Evolutionary conservation across 2,329 filamentous ascomycete species (phyloP).

Genomic region (Clarireedia hainanense): DNA sequence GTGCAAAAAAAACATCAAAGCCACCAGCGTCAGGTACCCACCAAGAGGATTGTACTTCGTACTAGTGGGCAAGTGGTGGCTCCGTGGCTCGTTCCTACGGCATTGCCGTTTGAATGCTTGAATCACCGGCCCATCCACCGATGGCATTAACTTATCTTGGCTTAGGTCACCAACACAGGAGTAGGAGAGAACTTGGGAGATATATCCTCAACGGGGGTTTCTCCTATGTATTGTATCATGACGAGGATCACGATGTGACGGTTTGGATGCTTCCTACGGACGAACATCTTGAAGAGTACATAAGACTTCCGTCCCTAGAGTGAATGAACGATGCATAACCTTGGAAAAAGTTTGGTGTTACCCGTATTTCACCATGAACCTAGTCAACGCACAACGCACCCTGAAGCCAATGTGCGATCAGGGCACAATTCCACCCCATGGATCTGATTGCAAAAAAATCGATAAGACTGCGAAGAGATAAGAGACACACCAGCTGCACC

Average conservation of each 20-base stretch:
- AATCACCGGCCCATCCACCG: background rate
- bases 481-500: background rate
- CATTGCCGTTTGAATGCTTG: slow-evolving; percentile 3
- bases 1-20: slow-evolving; percentile 11
- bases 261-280: background rate
- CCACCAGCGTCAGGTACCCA: slow-evolving; percentile 21
- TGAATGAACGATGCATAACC: background rate
- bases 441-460: background rate
- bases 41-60: slow-evolving; percentile 6
- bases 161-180: background rate
- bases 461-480: slow-evolving; percentile 8
- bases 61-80: slow-evolving; percentile 10
- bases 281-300: background rate
- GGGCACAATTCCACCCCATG: slow-evolving; percentile 7
- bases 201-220: background rate
- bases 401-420: slow-evolving; percentile 8
- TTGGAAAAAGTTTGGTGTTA: background rate
- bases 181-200: background rate
- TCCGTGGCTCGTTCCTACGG: background rate
- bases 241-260: background rate
- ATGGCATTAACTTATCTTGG: slow-evolving; percentile 1
- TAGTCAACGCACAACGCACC: background rate
- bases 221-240: background rate
- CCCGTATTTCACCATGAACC: background rate
- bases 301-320: background rate